These are phyloP conservation scores for Aspergillus steynii DNA, from an alignment of 495 filamentous ascomycete species.

Conservation along the genomic window DNA sequence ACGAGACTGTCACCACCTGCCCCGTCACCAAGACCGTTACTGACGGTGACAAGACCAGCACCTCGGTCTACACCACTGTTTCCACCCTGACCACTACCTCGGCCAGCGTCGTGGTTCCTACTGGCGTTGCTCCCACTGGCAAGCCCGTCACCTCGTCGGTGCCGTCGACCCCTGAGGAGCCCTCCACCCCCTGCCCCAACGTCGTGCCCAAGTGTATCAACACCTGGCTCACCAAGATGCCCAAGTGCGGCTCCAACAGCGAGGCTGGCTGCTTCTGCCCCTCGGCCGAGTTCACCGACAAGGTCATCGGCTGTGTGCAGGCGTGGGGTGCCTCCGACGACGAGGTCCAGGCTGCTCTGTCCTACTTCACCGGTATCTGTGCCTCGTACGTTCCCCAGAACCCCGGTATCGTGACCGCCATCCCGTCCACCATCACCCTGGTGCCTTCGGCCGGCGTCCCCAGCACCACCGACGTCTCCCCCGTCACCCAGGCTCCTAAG, in stretches of 20 bases:
- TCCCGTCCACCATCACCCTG: constrained; percentile 63
- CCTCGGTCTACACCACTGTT: constrained; percentile 33
- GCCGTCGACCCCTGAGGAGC: constrained; percentile 19
- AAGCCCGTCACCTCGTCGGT: constrained; percentile 12
- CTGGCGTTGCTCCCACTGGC: constrained; percentile 20
- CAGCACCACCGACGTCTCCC: constrained; percentile 17
- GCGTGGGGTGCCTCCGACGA: constrained; percentile 66
- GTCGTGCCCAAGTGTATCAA: constrained; percentile 88
- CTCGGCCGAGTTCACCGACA: constrained; percentile 69
- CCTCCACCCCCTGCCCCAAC: constrained; percentile 58
- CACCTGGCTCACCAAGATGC: constrained; percentile 74
- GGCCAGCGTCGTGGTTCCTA: constrained; percentile 20
- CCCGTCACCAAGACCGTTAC: constrained; percentile 34
- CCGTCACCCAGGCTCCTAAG: constrained; percentile 37
- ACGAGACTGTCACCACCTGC: constrained; percentile 30
- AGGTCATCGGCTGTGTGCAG: constrained; percentile 79
- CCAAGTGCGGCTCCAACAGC: constrained; percentile 80
- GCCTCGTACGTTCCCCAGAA: constrained; percentile 70
- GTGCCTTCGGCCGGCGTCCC: constrained; percentile 35
- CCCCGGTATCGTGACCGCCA: constrained; percentile 79
- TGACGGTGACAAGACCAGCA: constrained; percentile 30
- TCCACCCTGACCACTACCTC: constrained; percentile 25
- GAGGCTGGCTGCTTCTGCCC: constrained; percentile 88
- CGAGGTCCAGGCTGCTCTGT: constrained; percentile 70
- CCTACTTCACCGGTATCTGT: constrained; percentile 92